phyloP scores from a whole-genome alignment of 192 early-diverging fungal genomes.

The Oehlia diaphana region DNA sequence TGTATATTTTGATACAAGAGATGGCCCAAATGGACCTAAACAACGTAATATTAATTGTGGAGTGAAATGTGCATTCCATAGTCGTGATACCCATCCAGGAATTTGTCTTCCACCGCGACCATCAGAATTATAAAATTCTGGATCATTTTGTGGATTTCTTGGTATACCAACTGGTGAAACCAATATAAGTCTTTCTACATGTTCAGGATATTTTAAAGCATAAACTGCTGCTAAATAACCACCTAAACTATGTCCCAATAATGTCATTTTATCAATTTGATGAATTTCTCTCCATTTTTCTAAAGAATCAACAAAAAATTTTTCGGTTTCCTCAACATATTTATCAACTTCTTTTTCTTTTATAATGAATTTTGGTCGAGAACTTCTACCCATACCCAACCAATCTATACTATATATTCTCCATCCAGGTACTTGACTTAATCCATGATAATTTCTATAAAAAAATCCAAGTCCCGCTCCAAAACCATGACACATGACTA shows the following conservation, averaged over 20 bases:
- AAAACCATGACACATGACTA: slow-evolving; percentile 80
- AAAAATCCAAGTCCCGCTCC: slow-evolving; percentile 82
- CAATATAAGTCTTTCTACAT: slow-evolving; percentile 85
- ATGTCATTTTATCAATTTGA: slow-evolving; percentile 79
- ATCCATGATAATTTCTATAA: slow-evolving; percentile 53
- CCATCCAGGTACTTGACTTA: slow-evolving; percentile 54
- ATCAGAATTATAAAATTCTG: slow-evolving; percentile 30
- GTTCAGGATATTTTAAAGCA: slow-evolving; percentile 82
- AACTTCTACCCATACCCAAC: slow-evolving; percentile 92
- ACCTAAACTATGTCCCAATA: slow-evolving; percentile 84
- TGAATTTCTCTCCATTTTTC: slow-evolving; percentile 84
- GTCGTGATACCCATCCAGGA: slow-evolving; percentile 44
- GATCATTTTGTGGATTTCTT: slow-evolving; percentile 48
- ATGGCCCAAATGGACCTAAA: slow-evolving; percentile 77
- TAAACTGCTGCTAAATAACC: slow-evolving; percentile 88
- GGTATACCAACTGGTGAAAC: slow-evolving; percentile 62
- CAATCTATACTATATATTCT: slow-evolving; percentile 82
- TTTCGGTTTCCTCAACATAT: slow-evolving; percentile 62
- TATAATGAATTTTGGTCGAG: slow-evolving; percentile 68
- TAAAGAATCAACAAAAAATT: slow-evolving; percentile 87
- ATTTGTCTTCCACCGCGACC: slow-evolving; percentile 1
- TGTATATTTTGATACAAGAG: slow-evolving; percentile 56
- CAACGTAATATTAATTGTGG: slow-evolving; percentile 79
- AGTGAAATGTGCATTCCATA: slow-evolving; percentile 80
- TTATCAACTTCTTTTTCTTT: slow-evolving; percentile 47